Percentiles rank a stretch among this genome's conserved stretches.
phyloP scores from a whole-genome alignment of 495 filamentous ascomycete genomes.

The Niebla homalea region DNA sequence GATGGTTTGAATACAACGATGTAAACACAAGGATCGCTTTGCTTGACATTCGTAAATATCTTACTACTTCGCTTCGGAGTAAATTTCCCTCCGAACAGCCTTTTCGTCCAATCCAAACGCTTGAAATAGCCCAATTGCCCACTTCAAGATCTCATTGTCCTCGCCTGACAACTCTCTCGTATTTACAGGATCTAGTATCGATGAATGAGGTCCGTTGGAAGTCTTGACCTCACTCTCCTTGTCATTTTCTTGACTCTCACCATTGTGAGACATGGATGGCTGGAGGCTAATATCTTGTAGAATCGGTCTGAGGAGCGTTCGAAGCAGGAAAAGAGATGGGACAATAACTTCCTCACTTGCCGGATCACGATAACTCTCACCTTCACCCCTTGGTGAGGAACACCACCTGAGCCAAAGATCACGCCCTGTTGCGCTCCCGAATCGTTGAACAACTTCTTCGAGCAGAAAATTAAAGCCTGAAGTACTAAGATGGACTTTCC shows the following conservation, averaged over 20 bases:
- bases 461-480: constrained; percentile 36
- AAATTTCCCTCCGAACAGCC: not conserved
- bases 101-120: not conserved
- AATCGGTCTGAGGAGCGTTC: not conserved
- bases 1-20: no score
- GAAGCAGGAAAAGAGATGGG: not conserved
- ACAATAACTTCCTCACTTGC: not conserved
- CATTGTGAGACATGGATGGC: not conserved
- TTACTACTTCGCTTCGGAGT: not conserved
- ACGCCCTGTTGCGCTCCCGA: constrained; percentile 30
- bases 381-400: constrained; percentile 11
- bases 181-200: not conserved
- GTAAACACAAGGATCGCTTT: no score
- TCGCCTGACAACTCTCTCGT: not conserved
- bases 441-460: constrained; percentile 31
- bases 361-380: not conserved
- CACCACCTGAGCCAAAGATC: constrained; percentile 34
- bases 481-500: constrained; percentile 11
- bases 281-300: not conserved
- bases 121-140: not conserved
- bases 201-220: not conserved
- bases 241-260: not conserved
- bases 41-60: no score
- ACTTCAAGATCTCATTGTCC: not conserved
- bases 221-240: not conserved